phyloP scores from a whole-genome alignment of 148 eudicot species.

The Diospyros lotus region DNA sequence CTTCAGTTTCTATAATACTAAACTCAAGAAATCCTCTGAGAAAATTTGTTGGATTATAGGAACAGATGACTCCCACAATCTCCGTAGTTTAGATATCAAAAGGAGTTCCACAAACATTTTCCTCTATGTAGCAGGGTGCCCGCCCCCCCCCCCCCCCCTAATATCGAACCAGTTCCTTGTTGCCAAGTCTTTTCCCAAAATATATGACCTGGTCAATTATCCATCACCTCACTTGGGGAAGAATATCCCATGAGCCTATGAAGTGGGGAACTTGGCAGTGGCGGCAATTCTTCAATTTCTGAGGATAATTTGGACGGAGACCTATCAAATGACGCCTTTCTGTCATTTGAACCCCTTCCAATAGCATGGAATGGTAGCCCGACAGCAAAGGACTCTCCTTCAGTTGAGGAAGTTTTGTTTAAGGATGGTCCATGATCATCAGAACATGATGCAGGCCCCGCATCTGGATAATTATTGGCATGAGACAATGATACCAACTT shows the following conservation, averaged over 20 bases:
- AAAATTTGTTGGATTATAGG: no score
- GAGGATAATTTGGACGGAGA: slow-evolving; percentile 26
- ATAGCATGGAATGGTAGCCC: slow-evolving; percentile 11
- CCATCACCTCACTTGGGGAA: slow-evolving; percentile 44
- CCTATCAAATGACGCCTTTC: slow-evolving; percentile 23
- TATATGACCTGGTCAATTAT: background rate
- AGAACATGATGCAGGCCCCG: slow-evolving; percentile 27
- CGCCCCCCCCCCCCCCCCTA: background rate
- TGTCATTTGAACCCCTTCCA: slow-evolving; percentile 7
- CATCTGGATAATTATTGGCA: slow-evolving; percentile 12
- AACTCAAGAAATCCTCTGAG: no score
- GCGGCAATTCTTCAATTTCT: slow-evolving; percentile 41
- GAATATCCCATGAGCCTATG: slow-evolving; percentile 88
- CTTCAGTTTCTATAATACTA: background rate
- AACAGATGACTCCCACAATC: no score
- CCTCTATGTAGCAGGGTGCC: background rate
- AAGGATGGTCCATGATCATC: slow-evolving; percentile 38
- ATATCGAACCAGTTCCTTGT: background rate
- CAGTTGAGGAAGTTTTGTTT: slow-evolving; percentile 24
- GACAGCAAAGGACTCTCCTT: slow-evolving; percentile 23
- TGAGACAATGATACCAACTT: slow-evolving; percentile 16
- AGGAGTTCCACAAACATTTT: background rate
- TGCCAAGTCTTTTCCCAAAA: background rate
- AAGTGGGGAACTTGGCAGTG: slow-evolving; percentile 51
- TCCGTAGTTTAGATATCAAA: background rate